Evolutionary conservation across 176 grass and related monocot species (phyloP).

Genomic region (Miscanthus lutarioriparius): DNA sequence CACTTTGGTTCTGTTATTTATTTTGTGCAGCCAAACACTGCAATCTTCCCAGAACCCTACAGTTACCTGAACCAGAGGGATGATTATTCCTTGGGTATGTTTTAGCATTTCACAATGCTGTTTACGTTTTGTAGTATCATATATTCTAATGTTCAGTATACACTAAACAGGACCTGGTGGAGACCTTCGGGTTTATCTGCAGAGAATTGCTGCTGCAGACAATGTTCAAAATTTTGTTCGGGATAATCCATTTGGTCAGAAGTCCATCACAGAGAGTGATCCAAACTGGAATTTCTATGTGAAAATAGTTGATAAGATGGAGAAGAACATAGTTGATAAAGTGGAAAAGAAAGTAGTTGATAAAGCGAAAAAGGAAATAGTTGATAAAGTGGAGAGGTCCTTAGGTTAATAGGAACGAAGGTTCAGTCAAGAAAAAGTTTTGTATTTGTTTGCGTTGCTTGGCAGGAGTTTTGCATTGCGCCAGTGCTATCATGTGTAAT

Average conservation of each 20-base stretch:
- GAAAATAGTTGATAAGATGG: conserved; percentile 50
- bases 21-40: conserved; percentile 71
- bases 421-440: conserved; percentile 1
- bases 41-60: conserved; percentile 80
- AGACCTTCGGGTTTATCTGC: conserved; percentile 77
- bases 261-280: conserved; percentile 58
- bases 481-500: conserved; percentile 12
- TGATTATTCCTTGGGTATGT: conserved; percentile 71
- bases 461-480: not conserved
- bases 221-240: conserved; percentile 76
- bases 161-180: conserved; percentile 61
- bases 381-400: not conserved
- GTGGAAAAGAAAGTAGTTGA: not conserved
- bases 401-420: conserved; percentile 10
- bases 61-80: conserved; percentile 47
- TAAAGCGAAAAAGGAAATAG: not conserved
- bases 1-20: conserved; percentile 34
- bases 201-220: conserved; percentile 58
- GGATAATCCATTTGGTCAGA: conserved; percentile 81
- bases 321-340: not conserved
- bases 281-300: conserved; percentile 76
- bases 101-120: conserved; percentile 20
- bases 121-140: conserved; percentile 39
- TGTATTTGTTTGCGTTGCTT: not conserved
- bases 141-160: conserved; percentile 26